Evolutionary conservation across 495 filamentous ascomycete genomes (phyloP), one percentile per base, ranked within the genome.

Genomic region (Penicillium longicatenatum): DNA sequence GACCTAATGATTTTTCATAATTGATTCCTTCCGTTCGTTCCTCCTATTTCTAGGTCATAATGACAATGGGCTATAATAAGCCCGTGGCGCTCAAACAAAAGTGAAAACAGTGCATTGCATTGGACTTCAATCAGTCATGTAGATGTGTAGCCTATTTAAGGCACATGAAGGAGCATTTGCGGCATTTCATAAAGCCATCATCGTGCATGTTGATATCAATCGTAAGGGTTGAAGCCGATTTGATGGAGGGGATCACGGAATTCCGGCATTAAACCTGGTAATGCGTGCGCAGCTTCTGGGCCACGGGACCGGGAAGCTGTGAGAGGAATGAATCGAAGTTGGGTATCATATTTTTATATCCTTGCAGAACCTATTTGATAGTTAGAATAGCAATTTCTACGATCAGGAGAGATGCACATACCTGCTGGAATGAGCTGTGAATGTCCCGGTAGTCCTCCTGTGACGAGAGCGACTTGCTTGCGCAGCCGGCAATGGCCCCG

Each of bases 311-410:
- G 26, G 87, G 76, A 44, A 96, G 76, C 65, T 88, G 86, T 22
- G 72, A 73, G 63, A 97, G 75, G 75, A 95, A 96, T 24, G 85
- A 82, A 70, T 86, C 81, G 70, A 96, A 96, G 70, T 92, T 82
- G 58, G 90, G 89, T 61, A 97, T 97, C 66, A 97, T 80, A 56
- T 82, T 81, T 70, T 89, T 89, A 75, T 97, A 97, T 52, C 89
- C 85, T 69, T 85, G 81, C 54, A 97, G 73, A 44, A 90, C 86
- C 93, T 95, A 61, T 30, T 16, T 35, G 61, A 61, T 39, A 35
- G 22, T 64, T 60, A 58, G 50, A 41, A 22, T 26, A 6, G 22
- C 29, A n/a, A 43, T 2, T 42, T 17, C 4, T 8, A 3, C 22
- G 7, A 10, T 2, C 8, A n/a, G 7, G 11, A 37, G 35, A 7